phyloP scores from a whole-genome alignment of 106 monocot genomes.

The Allium sativum region DNA sequence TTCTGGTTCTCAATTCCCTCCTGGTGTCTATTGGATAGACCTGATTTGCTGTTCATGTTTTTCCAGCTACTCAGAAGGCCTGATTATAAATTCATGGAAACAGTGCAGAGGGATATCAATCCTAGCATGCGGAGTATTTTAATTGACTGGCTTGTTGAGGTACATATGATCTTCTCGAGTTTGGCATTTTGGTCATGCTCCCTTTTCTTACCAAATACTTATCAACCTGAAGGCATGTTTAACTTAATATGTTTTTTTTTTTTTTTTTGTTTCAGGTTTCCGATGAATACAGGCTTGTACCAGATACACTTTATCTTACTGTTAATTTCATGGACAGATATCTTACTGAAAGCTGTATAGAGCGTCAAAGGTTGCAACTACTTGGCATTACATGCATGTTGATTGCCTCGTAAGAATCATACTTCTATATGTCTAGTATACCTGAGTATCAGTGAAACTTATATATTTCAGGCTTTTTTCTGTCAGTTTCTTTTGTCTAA shows the following conservation, averaged over 20 bases:
- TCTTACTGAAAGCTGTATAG: conserved; percentile 64
- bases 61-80: conserved; percentile 62
- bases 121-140: conserved; percentile 78
- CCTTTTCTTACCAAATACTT: too few species aligned
- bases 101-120: conserved; percentile 67
- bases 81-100: conserved; percentile 62
- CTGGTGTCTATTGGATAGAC: neutral
- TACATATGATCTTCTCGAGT: conserved; percentile 7
- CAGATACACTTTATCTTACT: conserved; percentile 87
- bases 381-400: conserved; percentile 79
- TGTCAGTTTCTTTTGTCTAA: neutral
- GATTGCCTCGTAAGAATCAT: conserved; percentile 60
- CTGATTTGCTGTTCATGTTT: conserved; percentile 4
- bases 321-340: conserved; percentile 59
- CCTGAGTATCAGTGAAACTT: too few species aligned
- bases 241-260: conserved; percentile 4
- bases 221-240: neutral
- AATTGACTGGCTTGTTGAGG: conserved; percentile 99
- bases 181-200: neutral
- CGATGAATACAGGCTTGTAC: conserved; percentile 84
- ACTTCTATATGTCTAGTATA: too few species aligned
- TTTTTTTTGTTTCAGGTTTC: conserved; percentile 55
- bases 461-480: neutral
- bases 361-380: conserved; percentile 63
- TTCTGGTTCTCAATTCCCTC: neutral